Percentiles rank a stretch among this genome's conserved stretches.
Evolutionary conservation across 1,139 yeast genomes (phyloP).

Genomic region (Candida frijolesensis): DNA sequence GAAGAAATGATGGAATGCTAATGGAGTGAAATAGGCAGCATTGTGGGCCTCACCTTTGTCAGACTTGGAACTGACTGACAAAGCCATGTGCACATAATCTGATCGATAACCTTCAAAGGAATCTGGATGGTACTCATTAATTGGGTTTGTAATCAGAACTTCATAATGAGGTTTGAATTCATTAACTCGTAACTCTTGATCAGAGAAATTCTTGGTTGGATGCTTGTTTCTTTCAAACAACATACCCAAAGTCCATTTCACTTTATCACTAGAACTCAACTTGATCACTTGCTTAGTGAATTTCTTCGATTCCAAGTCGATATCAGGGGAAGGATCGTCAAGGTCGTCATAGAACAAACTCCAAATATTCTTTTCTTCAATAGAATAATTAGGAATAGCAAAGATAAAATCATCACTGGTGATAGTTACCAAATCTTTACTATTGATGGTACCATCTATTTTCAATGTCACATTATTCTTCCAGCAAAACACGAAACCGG

Average conservation of each 20-base stretch:
- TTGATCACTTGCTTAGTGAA: slow-evolving; percentile 42
- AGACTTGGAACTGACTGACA: slow-evolving; percentile 46
- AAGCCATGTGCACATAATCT: slow-evolving; percentile 75
- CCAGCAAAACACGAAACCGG: slow-evolving; percentile 86
- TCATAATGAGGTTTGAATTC: slow-evolving; percentile 47
- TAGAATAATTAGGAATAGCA: slow-evolving; percentile 61
- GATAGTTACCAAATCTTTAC: slow-evolving; percentile 63
- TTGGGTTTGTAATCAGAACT: slow-evolving; percentile 43
- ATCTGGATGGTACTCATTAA: slow-evolving; percentile 54
- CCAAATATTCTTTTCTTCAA: slow-evolving; percentile 37
- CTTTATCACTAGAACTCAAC: slow-evolving; percentile 41
- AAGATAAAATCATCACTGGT: slow-evolving; percentile 68
- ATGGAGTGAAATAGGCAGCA: slow-evolving; percentile 76
- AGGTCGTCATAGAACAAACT: slow-evolving; percentile 34
- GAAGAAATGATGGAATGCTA: slow-evolving; percentile 65
- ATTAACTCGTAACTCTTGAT: slow-evolving; percentile 34
- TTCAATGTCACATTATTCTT: slow-evolving; percentile 60
- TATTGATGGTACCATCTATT: slow-evolving; percentile 64
- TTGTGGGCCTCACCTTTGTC: slow-evolving; percentile 52
- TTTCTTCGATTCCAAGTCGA: slow-evolving; percentile 33
- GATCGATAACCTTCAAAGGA: slow-evolving; percentile 81
- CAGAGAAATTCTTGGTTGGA: slow-evolving; percentile 22
- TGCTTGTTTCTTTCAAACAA: slow-evolving; percentile 41
- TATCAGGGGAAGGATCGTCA: slow-evolving; percentile 21
- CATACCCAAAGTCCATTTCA: slow-evolving; percentile 45